Percentiles rank a stretch among this genome's conserved stretches.
Conservation (phyloP, 2,329 filamentous ascomycete species). For the Paecilomyces niveus region DNA sequence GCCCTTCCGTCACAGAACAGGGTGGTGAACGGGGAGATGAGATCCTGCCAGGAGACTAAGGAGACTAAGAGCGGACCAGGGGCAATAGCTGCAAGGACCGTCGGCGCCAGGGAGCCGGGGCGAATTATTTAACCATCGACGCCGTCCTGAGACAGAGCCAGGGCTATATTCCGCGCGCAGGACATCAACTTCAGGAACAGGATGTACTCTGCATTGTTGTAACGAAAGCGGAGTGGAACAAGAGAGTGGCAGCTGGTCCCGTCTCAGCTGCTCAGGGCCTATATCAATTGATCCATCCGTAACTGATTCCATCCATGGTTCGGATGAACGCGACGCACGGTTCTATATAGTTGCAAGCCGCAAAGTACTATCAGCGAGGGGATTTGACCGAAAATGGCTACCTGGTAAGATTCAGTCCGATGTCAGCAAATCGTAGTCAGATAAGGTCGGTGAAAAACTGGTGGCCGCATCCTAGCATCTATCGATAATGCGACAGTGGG, state of each 20-base stretch:
- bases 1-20: neutral
- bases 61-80: neutral
- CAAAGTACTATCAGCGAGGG: neutral
- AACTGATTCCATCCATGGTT: neutral
- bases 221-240: neutral
- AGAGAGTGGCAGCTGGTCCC: neutral
- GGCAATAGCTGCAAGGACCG: conserved; percentile 1
- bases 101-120: neutral
- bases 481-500: neutral
- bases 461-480: neutral
- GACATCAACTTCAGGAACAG: neutral
- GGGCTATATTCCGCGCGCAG: neutral
- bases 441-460: neutral
- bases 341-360: no score
- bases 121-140: conserved; percentile 1
- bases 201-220: neutral
- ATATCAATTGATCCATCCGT: neutral
- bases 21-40: neutral
- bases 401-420: neutral
- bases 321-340: neutral
- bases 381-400: neutral
- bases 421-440: neutral
- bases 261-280: neutral
- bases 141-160: neutral
- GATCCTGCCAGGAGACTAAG: neutral